phyloP scores from a whole-genome alignment of 768 basidiomycete genomes.

The Tylopilus rubrobrunneus region DNA sequence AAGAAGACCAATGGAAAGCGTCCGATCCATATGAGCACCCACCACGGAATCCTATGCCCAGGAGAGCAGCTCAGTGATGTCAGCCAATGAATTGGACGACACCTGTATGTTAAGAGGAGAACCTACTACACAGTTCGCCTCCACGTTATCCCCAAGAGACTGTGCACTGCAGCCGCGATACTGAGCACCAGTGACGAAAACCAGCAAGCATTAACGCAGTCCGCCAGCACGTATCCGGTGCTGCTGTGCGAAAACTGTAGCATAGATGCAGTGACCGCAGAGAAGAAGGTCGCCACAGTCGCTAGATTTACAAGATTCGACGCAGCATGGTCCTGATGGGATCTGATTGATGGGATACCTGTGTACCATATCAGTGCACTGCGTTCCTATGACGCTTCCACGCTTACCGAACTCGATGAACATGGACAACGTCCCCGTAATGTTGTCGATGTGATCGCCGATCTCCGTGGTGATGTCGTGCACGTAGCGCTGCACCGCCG shows the following conservation, averaged over 20 bases:
- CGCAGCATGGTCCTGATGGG: slow-evolving; percentile 50
- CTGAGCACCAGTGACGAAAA: slow-evolving; percentile 54
- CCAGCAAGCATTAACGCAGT: slow-evolving; percentile 51
- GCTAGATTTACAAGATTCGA: slow-evolving; percentile 47
- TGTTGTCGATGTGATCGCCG: slow-evolving; percentile 51
- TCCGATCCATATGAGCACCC: slow-evolving; percentile 79
- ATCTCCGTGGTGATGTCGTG: slow-evolving; percentile 50
- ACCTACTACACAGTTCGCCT: slow-evolving; percentile 56
- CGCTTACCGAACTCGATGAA: slow-evolving; percentile 53
- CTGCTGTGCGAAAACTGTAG: slow-evolving; percentile 43
- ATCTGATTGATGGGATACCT: slow-evolving; percentile 54
- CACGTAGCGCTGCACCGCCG: slow-evolving; percentile 53
- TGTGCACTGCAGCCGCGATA: slow-evolving; percentile 54
- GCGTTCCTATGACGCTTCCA: slow-evolving; percentile 13
- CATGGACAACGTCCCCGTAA: slow-evolving; percentile 45
- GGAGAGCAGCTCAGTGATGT: slow-evolving; percentile 43
- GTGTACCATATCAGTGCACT: slow-evolving; percentile 26
- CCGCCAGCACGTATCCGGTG: slow-evolving; percentile 34
- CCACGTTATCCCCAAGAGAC: slow-evolving; percentile 50
- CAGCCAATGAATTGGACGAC: slow-evolving; percentile 13
- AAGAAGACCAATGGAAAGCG: slow-evolving; percentile 79
- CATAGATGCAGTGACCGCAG: slow-evolving; percentile 49
- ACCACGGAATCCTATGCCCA: slow-evolving; percentile 54
- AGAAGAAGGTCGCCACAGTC: slow-evolving; percentile 54
- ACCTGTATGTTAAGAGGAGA: slow-evolving; percentile 7